A percentile compares a stretch with the other conserved stretches of the same genome.
Conservation (phyloP, 148 eudicot genomes). For the Fagopyrum homotropicum region DNA sequence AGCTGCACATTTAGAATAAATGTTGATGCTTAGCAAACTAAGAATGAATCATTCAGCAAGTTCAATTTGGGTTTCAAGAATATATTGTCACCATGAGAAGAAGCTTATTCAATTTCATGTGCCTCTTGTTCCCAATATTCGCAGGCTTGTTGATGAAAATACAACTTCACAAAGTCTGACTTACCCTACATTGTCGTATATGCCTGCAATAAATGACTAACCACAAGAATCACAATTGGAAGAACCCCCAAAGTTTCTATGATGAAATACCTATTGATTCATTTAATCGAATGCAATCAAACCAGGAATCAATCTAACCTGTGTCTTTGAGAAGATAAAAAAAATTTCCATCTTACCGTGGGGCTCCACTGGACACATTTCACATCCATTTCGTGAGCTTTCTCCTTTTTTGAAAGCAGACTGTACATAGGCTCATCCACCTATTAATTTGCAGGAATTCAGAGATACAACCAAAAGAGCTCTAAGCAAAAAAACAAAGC, state of each 20-base stretch:
- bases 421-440: constrained; percentile 44
- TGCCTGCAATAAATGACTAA: background rate
- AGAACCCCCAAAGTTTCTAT: background rate
- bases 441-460: constrained; percentile 22
- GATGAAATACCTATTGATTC: too few species aligned
- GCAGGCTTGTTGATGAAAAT: background rate
- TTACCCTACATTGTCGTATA: background rate
- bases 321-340: too few species aligned
- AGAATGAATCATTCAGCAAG: too few species aligned
- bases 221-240: background rate
- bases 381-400: constrained; percentile 65
- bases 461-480: background rate
- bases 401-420: constrained; percentile 55
- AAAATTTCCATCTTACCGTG: constrained; percentile 25
- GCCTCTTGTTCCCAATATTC: too few species aligned
- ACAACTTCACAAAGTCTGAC: background rate
- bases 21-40: too few species aligned
- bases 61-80: too few species aligned
- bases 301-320: too few species aligned
- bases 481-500: background rate
- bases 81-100: too few species aligned
- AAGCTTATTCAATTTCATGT: too few species aligned
- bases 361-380: constrained; percentile 61
- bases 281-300: too few species aligned
- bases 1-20: too few species aligned